phyloP scores from a whole-genome alignment of 208 protist genomes.

The Acanthamoeba castellanii region DNA sequence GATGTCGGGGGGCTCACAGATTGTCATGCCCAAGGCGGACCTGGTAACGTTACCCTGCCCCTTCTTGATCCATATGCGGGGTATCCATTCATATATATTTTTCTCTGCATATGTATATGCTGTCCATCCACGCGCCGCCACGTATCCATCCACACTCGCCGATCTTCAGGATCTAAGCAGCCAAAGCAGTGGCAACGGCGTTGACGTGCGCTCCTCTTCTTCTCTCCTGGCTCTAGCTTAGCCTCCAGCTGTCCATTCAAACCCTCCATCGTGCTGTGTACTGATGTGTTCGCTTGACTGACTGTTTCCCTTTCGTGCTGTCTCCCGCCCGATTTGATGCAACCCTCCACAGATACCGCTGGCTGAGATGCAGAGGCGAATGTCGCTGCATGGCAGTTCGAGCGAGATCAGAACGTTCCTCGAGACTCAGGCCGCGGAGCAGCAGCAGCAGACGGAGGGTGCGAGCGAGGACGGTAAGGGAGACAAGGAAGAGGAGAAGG shows the following conservation, averaged over 20 bases:
- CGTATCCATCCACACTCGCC: background rate
- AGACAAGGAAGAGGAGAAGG: background rate
- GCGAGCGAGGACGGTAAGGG: background rate
- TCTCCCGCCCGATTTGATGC: background rate
- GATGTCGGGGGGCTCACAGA: background rate
- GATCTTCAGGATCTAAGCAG: background rate
- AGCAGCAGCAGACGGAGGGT: background rate
- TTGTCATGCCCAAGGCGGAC: background rate
- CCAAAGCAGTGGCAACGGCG: background rate
- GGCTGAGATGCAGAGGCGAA: background rate
- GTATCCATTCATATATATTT: background rate
- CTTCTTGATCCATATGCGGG: background rate
- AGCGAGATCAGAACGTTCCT: background rate
- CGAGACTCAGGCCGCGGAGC: background rate
- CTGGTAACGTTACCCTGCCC: background rate
- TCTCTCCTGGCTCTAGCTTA: too few relatives aligned
- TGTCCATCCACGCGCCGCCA: background rate
- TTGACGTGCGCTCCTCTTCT: slow-evolving; percentile 5
- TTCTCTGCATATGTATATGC: background rate
- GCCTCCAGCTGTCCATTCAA: too few relatives aligned
- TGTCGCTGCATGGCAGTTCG: background rate
- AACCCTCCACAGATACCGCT: background rate
- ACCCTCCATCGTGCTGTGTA: too few relatives aligned
- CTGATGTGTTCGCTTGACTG: too few relatives aligned
- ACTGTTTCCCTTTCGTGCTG: background rate